A percentile compares a stretch with the other conserved stretches of the same genome.
Evolutionary conservation across 805 yeast genomes (phyloP).

Genomic region (Myxozyma melibiosi): DNA sequence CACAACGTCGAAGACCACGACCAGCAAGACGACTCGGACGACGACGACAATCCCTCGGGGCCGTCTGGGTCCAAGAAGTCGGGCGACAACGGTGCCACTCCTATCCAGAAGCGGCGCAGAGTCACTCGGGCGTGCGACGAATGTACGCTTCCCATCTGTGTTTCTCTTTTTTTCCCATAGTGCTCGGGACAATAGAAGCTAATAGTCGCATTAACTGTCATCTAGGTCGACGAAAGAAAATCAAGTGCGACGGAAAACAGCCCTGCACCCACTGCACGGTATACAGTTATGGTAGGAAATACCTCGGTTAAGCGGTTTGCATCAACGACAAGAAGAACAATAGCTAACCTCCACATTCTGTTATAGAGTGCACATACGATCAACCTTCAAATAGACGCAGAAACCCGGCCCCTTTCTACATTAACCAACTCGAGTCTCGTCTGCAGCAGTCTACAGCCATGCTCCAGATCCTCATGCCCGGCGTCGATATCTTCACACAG

Average conservation of each 20-base stretch:
- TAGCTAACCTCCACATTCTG: too few species aligned
- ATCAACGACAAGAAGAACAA: too few species aligned
- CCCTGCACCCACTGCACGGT: constrained; percentile 87
- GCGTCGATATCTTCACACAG: constrained; percentile 43
- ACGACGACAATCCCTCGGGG: background rate
- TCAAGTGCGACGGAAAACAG: constrained; percentile 75
- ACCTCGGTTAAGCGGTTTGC: background rate
- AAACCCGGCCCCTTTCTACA: constrained; percentile 38
- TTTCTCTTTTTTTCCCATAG: background rate
- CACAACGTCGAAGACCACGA: constrained; percentile 9
- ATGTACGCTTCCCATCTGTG: constrained; percentile 45
- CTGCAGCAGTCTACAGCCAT: constrained; percentile 45
- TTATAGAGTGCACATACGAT: constrained; percentile 68
- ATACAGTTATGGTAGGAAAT: constrained; percentile 59
- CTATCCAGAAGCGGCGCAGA: constrained; percentile 56
- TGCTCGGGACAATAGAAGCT: background rate
- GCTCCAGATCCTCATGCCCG: constrained; percentile 45
- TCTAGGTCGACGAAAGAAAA: constrained; percentile 62
- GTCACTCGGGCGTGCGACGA: constrained; percentile 77
- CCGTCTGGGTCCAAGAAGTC: background rate
- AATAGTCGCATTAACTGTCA: background rate
- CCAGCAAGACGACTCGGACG: constrained; percentile 12
- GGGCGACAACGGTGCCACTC: background rate
- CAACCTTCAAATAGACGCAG: constrained; percentile 67
- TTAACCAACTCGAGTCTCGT: constrained; percentile 43